Base-by-base conservation (phyloP, 164 flowering plant species). In the Euptelea pleiosperma region DNA sequence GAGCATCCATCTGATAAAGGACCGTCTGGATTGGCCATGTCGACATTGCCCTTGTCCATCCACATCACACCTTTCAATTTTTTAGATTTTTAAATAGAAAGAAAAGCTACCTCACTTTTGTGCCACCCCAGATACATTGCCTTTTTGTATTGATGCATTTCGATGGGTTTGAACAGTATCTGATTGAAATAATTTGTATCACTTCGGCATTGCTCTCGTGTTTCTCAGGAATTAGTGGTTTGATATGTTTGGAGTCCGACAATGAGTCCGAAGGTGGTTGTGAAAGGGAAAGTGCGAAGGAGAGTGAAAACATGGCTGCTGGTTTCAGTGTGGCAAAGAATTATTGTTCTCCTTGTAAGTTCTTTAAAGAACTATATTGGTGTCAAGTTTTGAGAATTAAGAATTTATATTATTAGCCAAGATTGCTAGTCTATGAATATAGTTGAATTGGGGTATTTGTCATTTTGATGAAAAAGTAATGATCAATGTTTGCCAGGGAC, bases 191-290 rank as follows among this genome's bases (percentile, higher is more conserved):
- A 47, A 28, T 25, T 11, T 19, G 30, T 15, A 47, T 21, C 8
- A 24, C 9, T 12, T n/a, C 26, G 18, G 15, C 33, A 26, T 57
- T 48, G 33, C 18, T 47, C 45, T 37, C 52, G 10, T 19, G n/a
- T 47, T 4, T 65, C 18, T 57, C 74, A 77, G 85, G 78, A 37
- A 61, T 63, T 44, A 66, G 60, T 50, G 71, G 83, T 49, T 44
- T 77, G 61, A 79, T 87, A 63, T 69, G 70, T 54, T 70, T 85
- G 72, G 94, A 77, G 57, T 87, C 89, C 10, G 96, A 85, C 52
- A 70, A 73, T 46, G 95, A 83, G 60, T 71, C 78, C 33, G 85
- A 79, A 62, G 41, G 67, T 52, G 64, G 63, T 24, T 24, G 29
- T 49, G 57, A 47, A 24, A 55, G 40, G 60, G 69, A 57, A 54